phyloP scores from a whole-genome alignment of 1,139 yeast genomes.

The Geotrichum histeridarum region DNA sequence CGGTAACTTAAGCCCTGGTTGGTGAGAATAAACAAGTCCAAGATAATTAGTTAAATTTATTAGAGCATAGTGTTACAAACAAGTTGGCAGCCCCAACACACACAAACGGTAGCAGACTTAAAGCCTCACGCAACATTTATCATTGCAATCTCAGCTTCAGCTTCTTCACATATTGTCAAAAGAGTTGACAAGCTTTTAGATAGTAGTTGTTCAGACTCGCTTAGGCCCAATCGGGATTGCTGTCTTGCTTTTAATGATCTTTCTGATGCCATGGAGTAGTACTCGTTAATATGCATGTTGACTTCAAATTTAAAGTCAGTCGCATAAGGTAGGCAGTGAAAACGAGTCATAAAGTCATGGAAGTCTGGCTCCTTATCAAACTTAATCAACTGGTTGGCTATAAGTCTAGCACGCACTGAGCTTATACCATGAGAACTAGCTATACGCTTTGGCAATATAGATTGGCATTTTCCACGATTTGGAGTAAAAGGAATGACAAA shows the following conservation, averaged over 20 bases:
- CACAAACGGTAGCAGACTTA: no score
- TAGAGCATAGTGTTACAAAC: neutral
- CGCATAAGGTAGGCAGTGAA: constrained; percentile 19
- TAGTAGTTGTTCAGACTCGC: neutral
- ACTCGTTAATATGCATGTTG: constrained; percentile 19
- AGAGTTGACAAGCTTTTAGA: neutral
- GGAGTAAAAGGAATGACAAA: constrained; percentile 13
- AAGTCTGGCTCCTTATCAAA: constrained; percentile 17
- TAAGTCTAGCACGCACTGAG: constrained; percentile 14
- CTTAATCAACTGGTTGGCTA: constrained; percentile 18
- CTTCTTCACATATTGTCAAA: neutral
- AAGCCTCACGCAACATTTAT: no score
- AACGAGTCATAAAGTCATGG: constrained; percentile 20
- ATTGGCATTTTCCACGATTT: neutral
- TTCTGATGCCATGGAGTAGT: constrained; percentile 7
- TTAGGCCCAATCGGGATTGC: neutral
- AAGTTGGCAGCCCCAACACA: neutral
- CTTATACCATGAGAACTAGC: neutral
- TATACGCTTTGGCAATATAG: neutral
- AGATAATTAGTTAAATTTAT: neutral
- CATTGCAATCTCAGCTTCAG: neutral
- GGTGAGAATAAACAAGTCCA: neutral
- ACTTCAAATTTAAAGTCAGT: constrained; percentile 20
- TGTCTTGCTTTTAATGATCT: neutral
- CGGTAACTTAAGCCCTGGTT: neutral